phyloP scores from a whole-genome alignment of 1,139 yeast species.

The Geotrichum candidum region DNA sequence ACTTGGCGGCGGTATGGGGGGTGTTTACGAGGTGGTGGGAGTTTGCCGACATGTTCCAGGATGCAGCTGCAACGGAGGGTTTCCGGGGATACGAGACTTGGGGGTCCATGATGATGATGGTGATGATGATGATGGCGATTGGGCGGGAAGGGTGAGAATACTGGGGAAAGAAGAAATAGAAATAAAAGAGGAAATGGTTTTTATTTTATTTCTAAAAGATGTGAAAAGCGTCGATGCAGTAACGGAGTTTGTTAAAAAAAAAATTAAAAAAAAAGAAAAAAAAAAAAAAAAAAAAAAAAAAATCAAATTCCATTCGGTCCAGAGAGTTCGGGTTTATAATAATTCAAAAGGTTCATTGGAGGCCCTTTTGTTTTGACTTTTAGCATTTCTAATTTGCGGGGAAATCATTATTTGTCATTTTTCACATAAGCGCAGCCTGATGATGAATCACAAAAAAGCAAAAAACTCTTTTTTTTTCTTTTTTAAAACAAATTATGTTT shows the following conservation, averaged over 20 bases:
- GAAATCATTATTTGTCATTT: background rate
- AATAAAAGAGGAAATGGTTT: background rate
- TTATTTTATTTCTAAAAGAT: background rate
- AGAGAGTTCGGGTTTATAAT: too few relatives aligned
- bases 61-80: constrained; percentile 10
- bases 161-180: background rate
- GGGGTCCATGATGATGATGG: background rate
- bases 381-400: too few relatives aligned
- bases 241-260: too few relatives aligned
- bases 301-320: too few relatives aligned
- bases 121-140: too few relatives aligned
- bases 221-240: background rate
- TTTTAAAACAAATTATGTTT: background rate
- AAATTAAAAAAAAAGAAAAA: too few relatives aligned
- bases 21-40: constrained; percentile 6
- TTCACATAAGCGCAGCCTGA: background rate
- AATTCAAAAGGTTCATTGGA: background rate
- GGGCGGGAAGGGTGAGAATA: background rate
- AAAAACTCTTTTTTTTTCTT: background rate
- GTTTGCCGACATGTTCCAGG: constrained; percentile 7
- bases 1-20: background rate
- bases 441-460: background rate
- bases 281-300: too few relatives aligned
- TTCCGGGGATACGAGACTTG: background rate
- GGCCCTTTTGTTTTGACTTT: background rate